phyloP scores from a whole-genome alignment of 2,329 filamentous ascomycete species.

The Geosmithia putterillii region DNA sequence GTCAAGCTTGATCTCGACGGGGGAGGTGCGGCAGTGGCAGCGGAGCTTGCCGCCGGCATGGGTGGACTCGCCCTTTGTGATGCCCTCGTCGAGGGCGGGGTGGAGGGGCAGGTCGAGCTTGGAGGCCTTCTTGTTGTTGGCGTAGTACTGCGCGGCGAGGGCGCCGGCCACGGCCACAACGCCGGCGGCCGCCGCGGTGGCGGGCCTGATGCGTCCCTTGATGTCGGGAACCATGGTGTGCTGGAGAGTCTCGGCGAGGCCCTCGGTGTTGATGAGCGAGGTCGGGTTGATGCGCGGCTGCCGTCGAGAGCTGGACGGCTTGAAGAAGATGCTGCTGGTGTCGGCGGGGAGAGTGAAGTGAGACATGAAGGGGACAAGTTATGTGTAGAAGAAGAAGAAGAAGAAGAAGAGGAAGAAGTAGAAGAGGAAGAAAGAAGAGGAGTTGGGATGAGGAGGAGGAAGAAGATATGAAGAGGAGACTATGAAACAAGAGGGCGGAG shows the following conservation, averaged over 20 bases:
- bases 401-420: not conserved
- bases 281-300: too few relatives aligned
- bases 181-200: not conserved
- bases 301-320: too few relatives aligned
- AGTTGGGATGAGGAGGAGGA: too few relatives aligned
- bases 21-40: slow-evolving; percentile 44
- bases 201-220: not conserved
- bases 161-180: not conserved
- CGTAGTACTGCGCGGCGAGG: not conserved
- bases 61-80: slow-evolving; percentile 42
- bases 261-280: too few relatives aligned
- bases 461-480: too few relatives aligned
- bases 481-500: not conserved
- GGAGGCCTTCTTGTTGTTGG: not conserved
- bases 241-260: too few relatives aligned
- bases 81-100: slow-evolving; percentile 49
- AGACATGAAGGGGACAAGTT: too few relatives aligned
- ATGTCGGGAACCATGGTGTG: not conserved
- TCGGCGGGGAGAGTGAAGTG: not conserved
- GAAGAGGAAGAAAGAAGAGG: too few relatives aligned
- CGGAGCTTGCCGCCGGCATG: slow-evolving; percentile 47
- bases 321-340: too few relatives aligned
- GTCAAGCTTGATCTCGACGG: slow-evolving; percentile 43
- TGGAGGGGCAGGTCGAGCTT: slow-evolving; percentile 28
- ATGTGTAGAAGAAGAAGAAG: not conserved